Conservation (phyloP, 305 asterid genomes). For the Fraxinus albicans region DNA sequence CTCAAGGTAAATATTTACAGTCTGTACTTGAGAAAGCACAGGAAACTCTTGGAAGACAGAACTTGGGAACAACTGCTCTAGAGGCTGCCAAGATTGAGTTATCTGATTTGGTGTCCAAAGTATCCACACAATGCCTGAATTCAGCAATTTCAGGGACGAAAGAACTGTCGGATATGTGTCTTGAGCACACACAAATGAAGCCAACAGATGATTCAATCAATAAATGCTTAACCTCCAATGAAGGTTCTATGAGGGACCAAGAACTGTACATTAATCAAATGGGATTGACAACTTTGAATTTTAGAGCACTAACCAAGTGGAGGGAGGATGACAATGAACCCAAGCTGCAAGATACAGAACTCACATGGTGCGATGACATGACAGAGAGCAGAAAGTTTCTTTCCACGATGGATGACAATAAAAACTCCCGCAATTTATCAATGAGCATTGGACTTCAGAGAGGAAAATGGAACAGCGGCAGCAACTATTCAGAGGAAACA, state of each 20-base stretch:
- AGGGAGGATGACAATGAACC: conserved; percentile 35
- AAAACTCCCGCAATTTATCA: conserved; percentile 44
- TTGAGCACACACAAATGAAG: conserved; percentile 44
- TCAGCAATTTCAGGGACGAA: conserved; percentile 63
- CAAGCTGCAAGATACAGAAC: conserved; percentile 37
- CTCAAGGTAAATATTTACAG: conserved; percentile 88
- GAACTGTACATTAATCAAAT: conserved; percentile 46
- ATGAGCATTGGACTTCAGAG: conserved; percentile 70
- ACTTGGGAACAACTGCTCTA: conserved; percentile 56
- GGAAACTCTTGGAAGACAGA: conserved; percentile 77
- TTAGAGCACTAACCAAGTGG: conserved; percentile 36
- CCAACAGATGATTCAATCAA: conserved; percentile 70
- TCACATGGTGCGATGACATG: conserved; percentile 51
- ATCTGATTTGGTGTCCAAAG: conserved; percentile 74
- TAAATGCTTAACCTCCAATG: conserved; percentile 75
- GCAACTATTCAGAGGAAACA: conserved; percentile 34
- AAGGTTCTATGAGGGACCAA: conserved; percentile 54
- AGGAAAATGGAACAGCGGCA: conserved; percentile 41
- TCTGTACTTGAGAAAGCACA: conserved; percentile 90
- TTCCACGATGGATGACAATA: conserved; percentile 34
- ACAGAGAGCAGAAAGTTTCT: conserved; percentile 38
- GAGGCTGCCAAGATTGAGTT: conserved; percentile 80
- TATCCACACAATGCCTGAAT: conserved; percentile 72
- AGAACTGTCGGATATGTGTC: conserved; percentile 52
- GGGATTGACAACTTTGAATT: conserved; percentile 37